Conservation (phyloP, 805 yeast genomes). For the Maudiozyma pseudohumilis region DNA sequence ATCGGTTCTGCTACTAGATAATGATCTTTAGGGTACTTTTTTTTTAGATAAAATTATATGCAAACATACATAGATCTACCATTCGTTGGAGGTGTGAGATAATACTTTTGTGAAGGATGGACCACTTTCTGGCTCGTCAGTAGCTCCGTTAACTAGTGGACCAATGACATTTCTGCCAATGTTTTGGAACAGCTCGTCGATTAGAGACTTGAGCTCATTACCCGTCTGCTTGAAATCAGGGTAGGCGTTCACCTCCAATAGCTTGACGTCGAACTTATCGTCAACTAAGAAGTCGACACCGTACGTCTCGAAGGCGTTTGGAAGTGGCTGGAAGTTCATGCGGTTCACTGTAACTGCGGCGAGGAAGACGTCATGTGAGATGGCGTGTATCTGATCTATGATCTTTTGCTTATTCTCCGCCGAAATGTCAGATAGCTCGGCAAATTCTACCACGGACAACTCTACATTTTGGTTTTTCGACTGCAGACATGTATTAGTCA, state of each 20-base stretch:
- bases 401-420: constrained; percentile 33
- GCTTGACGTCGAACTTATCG: constrained; percentile 39
- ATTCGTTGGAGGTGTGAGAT: constrained; percentile 28
- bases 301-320: constrained; percentile 74
- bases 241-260: constrained; percentile 83
- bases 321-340: constrained; percentile 73
- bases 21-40: too few species aligned
- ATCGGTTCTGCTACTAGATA: too few species aligned
- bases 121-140: constrained; percentile 4
- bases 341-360: constrained; percentile 79
- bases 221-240: constrained; percentile 98
- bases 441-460: constrained; percentile 54
- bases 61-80: constrained; percentile 25
- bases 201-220: constrained; percentile 51
- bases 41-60: too few species aligned
- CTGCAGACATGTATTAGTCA: constrained; percentile 92
- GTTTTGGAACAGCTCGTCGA: constrained; percentile 55
- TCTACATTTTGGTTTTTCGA: constrained; percentile 34
- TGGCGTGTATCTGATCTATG: constrained; percentile 44
- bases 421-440: constrained; percentile 39
- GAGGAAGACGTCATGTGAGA: constrained; percentile 59
- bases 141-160: constrained; percentile 34
- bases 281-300: constrained; percentile 85
- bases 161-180: constrained; percentile 40
- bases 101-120: constrained; percentile 34